A percentile compares a stretch with the other conserved stretches of the same genome.
phyloP scores from a whole-genome alignment of 345 rosid species.

The Lagerstroemia speciosa region DNA sequence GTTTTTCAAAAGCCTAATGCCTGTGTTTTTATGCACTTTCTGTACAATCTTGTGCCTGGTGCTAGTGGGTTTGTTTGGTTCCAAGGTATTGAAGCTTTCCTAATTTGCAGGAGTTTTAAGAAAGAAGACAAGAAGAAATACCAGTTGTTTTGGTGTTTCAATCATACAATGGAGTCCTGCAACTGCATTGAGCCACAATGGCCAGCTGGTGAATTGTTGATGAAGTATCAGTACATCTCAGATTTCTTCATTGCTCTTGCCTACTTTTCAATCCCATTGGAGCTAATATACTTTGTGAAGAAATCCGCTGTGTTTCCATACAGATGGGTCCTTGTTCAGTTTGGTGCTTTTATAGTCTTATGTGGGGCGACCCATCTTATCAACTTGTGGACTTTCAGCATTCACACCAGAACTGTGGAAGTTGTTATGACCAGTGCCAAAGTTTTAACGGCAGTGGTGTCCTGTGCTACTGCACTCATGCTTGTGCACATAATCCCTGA shows the following conservation, averaged over 20 bases:
- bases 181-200: constrained; percentile 91
- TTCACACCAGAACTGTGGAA: constrained; percentile 71
- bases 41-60: too few relatives aligned
- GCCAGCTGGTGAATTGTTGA: constrained; percentile 85
- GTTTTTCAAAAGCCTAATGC: neutral
- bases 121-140: too few relatives aligned
- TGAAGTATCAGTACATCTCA: constrained; percentile 95
- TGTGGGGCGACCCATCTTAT: constrained; percentile 98
- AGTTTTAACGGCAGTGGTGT: constrained; percentile 74
- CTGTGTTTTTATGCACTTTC: neutral
- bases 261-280: constrained; percentile 92
- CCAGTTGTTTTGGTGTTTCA: neutral
- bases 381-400: constrained; percentile 77
- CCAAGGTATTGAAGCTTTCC: neutral
- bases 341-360: constrained; percentile 97
- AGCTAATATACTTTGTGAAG: constrained; percentile 92
- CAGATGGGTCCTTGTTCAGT: constrained; percentile 98
- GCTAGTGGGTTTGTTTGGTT: neutral
- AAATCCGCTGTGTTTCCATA: constrained; percentile 90
- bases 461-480: constrained; percentile 93
- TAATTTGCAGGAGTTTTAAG: constrained; percentile 3
- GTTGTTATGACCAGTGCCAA: constrained; percentile 77
- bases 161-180: constrained; percentile 58
- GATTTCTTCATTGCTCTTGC: constrained; percentile 98
- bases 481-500: constrained; percentile 98